phyloP scores from a whole-genome alignment of 2,329 filamentous ascomycete genomes.

The Colletotrichum sp. region DNA sequence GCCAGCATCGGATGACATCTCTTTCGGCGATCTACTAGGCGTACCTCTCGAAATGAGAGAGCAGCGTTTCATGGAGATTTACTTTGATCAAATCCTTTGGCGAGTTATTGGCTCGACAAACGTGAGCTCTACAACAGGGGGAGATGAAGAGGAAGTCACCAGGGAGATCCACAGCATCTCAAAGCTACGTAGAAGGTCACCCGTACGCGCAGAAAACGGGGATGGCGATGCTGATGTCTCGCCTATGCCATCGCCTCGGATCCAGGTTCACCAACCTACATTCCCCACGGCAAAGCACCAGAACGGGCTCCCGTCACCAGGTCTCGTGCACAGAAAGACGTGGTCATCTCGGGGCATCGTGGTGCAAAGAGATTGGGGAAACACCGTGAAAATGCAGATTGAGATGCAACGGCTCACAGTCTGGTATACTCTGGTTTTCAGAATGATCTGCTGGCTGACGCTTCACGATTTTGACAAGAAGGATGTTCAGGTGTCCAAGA shows the following conservation, averaged over 20 bases:
- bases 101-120: not conserved
- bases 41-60: not conserved
- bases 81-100: not conserved
- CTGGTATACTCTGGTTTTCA: slow-evolving; percentile 37
- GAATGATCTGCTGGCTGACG: slow-evolving; percentile 42
- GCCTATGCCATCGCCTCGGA: not conserved
- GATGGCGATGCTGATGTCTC: not conserved
- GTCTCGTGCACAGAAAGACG: not conserved
- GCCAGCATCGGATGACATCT: not conserved
- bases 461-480: slow-evolving; percentile 42
- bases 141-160: slow-evolving; percentile 1
- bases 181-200: no score
- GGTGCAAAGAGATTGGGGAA: not conserved
- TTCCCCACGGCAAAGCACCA: not conserved
- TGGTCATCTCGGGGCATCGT: not conserved
- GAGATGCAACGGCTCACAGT: slow-evolving; percentile 21
- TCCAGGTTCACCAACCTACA: not conserved
- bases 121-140: no score
- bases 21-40: not conserved
- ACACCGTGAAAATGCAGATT: not conserved
- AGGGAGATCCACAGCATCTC: not conserved
- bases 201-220: no score
- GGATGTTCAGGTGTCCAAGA: slow-evolving; percentile 35
- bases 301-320: not conserved
- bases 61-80: slow-evolving; percentile 2